Evolutionary conservation across 805 yeast species (phyloP), one percentile per base, ranked within the genome.

Genomic region (Zygoascus flipseniorum): DNA sequence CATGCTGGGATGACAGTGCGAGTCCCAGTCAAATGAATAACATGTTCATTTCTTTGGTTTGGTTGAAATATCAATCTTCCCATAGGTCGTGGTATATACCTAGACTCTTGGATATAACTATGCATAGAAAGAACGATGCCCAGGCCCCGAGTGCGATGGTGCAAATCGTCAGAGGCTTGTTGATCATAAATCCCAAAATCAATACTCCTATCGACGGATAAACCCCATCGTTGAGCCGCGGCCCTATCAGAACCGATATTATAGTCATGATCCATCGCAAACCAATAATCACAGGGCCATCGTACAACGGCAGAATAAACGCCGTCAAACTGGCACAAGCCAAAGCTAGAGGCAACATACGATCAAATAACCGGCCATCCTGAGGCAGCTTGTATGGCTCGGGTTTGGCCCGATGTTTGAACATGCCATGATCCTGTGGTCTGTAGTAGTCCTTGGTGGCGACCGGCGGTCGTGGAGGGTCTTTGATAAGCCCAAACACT

Each of bases 181-280:
- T 59, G 23, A 59, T 47, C 62, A 59, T 59, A 41, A 59, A 28
- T 9, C 62, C 62, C 23, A 59, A 47, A n/a, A 58, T 58, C 10
- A 52, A 43, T 2, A 59, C 59, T 5, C 62, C 62, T 18, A 58
- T 31, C 10, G 61, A 50, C 3, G 61, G 59, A 31, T 56, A 56
- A 23, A 54, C 37, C 28, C 62, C 62, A 35, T 47, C 54, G 31
- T 54, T 51, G 18, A 56, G 43, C 14, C 53, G 43, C 14, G 62
- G 62, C 19, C 62, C 62, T 13, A 59, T 46, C 8, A 48, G 35
- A 8, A 58, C 57, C 13, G 58, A 59, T 3, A 58, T 31, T 9
- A 56, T 8, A 14, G 58, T 56, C 61, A 59, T 58, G 37, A 45
- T 31, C 61, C 61, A 58, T n/a, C 62, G 56, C n/a, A 58, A 13